A percentile compares a stretch with the other conserved stretches of the same genome.
These are phyloP conservation scores for Silene uniflora DNA, from an alignment of 148 eudicot species.

Conservation along the genomic window DNA sequence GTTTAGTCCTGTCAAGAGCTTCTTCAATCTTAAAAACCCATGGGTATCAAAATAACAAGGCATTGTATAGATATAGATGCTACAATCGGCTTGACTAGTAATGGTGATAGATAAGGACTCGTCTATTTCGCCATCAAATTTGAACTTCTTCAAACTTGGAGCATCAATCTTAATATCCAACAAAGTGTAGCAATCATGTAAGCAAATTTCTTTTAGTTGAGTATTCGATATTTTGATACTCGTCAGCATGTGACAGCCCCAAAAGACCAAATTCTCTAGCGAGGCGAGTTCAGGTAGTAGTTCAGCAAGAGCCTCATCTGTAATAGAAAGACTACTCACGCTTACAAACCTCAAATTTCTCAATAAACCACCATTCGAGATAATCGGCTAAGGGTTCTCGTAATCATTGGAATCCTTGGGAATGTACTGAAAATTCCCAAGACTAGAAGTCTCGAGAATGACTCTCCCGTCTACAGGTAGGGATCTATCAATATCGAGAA, in stretches of 20 bases:
- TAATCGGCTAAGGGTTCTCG: not conserved
- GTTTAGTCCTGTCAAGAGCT: not conserved
- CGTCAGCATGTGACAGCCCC: too few relatives aligned
- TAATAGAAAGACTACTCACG: not conserved
- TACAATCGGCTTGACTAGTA: not conserved
- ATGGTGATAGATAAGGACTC: not conserved
- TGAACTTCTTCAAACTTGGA: too few relatives aligned
- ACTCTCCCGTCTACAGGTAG: not conserved
- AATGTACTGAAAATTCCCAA: not conserved
- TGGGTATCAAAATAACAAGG: not conserved
- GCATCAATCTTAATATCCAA: too few relatives aligned
- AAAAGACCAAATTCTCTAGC: not conserved
- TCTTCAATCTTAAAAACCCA: not conserved
- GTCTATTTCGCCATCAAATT: not conserved
- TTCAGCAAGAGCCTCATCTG: not conserved
- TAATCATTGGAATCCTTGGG: too few relatives aligned
- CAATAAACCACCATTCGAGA: not conserved
- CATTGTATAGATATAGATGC: not conserved
- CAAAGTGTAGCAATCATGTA: too few relatives aligned
- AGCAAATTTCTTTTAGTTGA: too few relatives aligned
- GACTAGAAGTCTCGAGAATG: not conserved
- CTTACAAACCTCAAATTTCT: not conserved
- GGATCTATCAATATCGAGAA: not conserved
- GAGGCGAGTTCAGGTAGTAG: not conserved
- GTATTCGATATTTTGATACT: too few relatives aligned